Conservation (phyloP, 331 rosid genomes). For the Acacia pycnantha region DNA sequence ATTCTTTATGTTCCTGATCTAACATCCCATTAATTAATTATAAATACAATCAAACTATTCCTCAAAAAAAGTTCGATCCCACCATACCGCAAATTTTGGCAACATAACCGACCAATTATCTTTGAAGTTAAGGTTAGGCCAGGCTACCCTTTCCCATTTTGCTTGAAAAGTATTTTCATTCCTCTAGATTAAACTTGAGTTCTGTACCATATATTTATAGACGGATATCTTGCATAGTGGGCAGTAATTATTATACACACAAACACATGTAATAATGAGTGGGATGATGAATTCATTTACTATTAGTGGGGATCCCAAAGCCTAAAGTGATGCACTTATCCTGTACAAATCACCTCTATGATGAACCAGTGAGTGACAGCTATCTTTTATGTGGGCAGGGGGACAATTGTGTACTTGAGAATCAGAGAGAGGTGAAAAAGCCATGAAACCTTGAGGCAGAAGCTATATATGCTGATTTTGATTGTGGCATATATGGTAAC, state of each 20-base stretch:
- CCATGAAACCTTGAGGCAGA: neutral
- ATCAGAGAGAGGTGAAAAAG: neutral
- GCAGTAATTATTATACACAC: neutral
- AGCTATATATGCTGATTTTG: constrained; percentile 1
- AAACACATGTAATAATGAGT: constrained; percentile 18
- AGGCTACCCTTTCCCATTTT: constrained; percentile 23
- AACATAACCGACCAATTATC: constrained; percentile 46
- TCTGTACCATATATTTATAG: neutral
- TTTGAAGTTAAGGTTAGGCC: constrained; percentile 45
- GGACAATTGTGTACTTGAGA: constrained; percentile 8
- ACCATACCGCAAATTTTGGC: constrained; percentile 45
- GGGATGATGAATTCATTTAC: constrained; percentile 37
- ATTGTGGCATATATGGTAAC: neutral
- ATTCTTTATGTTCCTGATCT: constrained; percentile 10
- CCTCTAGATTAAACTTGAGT: constrained; percentile 2
- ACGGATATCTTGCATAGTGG: constrained; percentile 5
- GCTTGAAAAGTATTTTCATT: constrained; percentile 18
- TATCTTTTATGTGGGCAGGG: constrained; percentile 32
- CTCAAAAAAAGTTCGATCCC: constrained; percentile 30
- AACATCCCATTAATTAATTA: constrained; percentile 13
- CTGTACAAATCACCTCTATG: constrained; percentile 28
- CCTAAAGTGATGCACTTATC: constrained; percentile 20
- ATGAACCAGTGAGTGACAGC: constrained; percentile 41
- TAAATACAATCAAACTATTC: neutral
- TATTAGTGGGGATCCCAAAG: constrained; percentile 19